These are phyloP conservation scores for Ceratobasidium sp. DNA, from an alignment of 1,284 basidiomycete species.

Conservation along the genomic window DNA sequence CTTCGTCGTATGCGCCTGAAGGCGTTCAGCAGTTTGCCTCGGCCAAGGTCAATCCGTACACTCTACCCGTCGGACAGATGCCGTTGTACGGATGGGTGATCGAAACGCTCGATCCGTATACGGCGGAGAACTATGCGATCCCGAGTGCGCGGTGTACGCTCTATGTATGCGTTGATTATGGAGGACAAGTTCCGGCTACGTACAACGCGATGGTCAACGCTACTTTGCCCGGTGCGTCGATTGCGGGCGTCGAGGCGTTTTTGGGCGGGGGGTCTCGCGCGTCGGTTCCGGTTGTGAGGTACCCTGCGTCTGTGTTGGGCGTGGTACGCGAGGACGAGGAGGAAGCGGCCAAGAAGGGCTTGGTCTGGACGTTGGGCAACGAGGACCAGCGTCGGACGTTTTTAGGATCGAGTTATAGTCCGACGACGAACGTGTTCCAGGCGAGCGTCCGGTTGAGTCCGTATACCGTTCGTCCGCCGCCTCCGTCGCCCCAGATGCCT, in stretches of 20 bases:
- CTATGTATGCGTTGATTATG: slow-evolving; percentile 89
- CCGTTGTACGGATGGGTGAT: slow-evolving; percentile 96
- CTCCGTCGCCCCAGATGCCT: slow-evolving; percentile 26
- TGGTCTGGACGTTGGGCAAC: slow-evolving; percentile 68
- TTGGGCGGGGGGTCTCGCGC: slow-evolving; percentile 63
- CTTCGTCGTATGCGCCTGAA: slow-evolving; percentile 74
- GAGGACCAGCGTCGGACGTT: slow-evolving; percentile 70
- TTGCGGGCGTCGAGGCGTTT: slow-evolving; percentile 78
- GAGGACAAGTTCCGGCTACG: slow-evolving; percentile 86
- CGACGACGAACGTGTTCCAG: slow-evolving; percentile 34
- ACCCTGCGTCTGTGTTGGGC: slow-evolving; percentile 73
- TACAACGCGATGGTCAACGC: slow-evolving; percentile 92
- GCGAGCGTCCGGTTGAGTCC: slow-evolving; percentile 31
- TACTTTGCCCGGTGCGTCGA: slow-evolving; percentile 71
- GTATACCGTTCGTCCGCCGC: slow-evolving; percentile 11
- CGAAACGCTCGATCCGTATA: slow-evolving; percentile 97
- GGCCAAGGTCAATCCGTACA: slow-evolving; percentile 82
- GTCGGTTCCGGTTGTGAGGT: slow-evolving; percentile 68
- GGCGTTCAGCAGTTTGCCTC: slow-evolving; percentile 66
- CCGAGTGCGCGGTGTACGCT: slow-evolving; percentile 94
- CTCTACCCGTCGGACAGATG: slow-evolving; percentile 82
- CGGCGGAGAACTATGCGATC: slow-evolving; percentile 93
- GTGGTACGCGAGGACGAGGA: slow-evolving; percentile 39
- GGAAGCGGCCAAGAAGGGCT: slow-evolving; percentile 9
- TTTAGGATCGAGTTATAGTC: slow-evolving; percentile 65